Percentiles rank a stretch among this genome's conserved stretches.
Evolutionary conservation across 352 stramenopile species (phyloP).

Genomic region (Globisporangium heterothallicum): DNA sequence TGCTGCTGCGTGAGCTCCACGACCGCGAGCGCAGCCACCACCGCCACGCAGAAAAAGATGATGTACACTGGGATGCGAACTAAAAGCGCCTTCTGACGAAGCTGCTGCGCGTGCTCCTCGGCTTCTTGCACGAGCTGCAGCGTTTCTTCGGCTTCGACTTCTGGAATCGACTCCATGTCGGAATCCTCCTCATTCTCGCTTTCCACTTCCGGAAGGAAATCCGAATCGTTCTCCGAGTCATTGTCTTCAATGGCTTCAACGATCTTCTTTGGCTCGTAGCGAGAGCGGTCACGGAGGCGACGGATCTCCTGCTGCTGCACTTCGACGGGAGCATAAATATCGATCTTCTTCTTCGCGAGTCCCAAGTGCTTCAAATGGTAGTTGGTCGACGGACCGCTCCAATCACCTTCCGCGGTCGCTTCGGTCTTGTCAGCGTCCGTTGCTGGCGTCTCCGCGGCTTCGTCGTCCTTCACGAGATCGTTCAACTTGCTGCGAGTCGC

Average conservation of each 20-base stretch:
- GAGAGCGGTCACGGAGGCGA: constrained; percentile 46
- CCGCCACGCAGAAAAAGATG: constrained; percentile 31
- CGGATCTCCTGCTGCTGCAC: constrained; percentile 65
- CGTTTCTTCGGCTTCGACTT: constrained; percentile 45
- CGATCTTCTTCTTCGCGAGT: constrained; percentile 59
- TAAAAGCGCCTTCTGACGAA: neutral
- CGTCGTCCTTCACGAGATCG: constrained; percentile 19
- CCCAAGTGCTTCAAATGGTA: constrained; percentile 81
- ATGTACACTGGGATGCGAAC: constrained; percentile 23
- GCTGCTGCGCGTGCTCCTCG: constrained; percentile 26
- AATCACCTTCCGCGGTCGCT: constrained; percentile 19
- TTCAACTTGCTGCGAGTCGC: constrained; percentile 33
- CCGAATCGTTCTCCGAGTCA: constrained; percentile 58
- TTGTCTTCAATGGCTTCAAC: constrained; percentile 30
- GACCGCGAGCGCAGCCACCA: constrained; percentile 41
- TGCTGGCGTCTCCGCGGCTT: constrained; percentile 1
- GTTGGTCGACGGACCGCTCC: constrained; percentile 55
- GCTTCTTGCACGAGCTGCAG: constrained; percentile 35
- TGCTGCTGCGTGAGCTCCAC: constrained; percentile 45
- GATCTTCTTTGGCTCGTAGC: constrained; percentile 36
- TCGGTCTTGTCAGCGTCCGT: constrained; percentile 8
- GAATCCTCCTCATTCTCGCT: constrained; percentile 32
- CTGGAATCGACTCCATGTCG: constrained; percentile 31
- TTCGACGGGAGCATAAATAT: constrained; percentile 68
- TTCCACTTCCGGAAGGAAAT: constrained; percentile 36